A percentile compares a stretch with the other conserved stretches of the same genome.
Evolutionary conservation across 1,284 basidiomycete species (phyloP).

Genomic region (Malassezia japonica): DNA sequence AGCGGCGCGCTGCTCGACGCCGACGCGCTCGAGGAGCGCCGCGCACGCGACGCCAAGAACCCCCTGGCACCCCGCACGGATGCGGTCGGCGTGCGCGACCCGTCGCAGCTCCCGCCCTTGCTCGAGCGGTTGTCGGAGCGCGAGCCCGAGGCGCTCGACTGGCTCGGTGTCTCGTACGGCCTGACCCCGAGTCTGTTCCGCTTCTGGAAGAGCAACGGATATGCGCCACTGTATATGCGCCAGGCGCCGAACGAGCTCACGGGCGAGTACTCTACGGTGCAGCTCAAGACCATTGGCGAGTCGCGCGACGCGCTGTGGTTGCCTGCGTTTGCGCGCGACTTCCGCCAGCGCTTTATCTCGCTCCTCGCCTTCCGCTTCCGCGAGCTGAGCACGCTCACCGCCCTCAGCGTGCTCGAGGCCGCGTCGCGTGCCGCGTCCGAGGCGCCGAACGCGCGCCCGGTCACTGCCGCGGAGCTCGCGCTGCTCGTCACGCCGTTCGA

Average conservation of each 20-base stretch:
- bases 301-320: conserved; percentile 60
- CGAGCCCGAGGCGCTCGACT: conserved; percentile 83
- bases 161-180: conserved; percentile 92
- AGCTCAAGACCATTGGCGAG: conserved; percentile 58
- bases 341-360: conserved; percentile 77
- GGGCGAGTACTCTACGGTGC: conserved; percentile 90
- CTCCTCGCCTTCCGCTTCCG: conserved; percentile 88
- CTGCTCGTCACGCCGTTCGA: conserved; percentile 80
- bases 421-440: conserved; percentile 49
- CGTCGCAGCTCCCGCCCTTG: conserved; percentile 77
- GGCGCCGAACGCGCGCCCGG: conserved; percentile 8
- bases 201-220: conserved; percentile 94
- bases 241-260: conserved; percentile 91
- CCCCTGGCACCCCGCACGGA: conserved; percentile 17
- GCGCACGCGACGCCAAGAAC: not conserved
- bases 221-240: conserved; percentile 80
- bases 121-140: conserved; percentile 81
- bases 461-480: conserved; percentile 60
- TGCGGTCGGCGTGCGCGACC: conserved; percentile 60
- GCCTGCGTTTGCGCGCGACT: conserved; percentile 83
- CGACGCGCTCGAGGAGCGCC: conserved; percentile 23
- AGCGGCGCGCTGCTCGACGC: conserved; percentile 76
- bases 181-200: conserved; percentile 76
- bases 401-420: conserved; percentile 79
- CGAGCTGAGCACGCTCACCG: conserved; percentile 77